These are phyloP conservation scores for Emiliania huxleyi DNA, from an alignment of 78 protist genomes.

Conservation along the genomic window DNA sequence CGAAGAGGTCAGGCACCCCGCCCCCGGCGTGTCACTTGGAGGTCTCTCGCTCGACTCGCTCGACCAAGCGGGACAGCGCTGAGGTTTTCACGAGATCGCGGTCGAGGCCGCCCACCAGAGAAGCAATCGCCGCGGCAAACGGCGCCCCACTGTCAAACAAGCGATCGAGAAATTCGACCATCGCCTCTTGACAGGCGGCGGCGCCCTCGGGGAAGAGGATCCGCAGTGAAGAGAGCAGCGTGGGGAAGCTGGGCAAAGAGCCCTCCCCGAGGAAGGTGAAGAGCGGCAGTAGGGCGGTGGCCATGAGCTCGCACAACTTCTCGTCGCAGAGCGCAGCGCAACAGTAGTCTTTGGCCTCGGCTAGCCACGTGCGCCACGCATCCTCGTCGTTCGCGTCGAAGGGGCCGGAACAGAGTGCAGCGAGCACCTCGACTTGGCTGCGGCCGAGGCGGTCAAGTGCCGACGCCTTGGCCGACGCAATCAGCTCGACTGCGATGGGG, in stretches of 20 bases:
- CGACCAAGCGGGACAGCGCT: too few species aligned
- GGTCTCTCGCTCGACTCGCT: too few species aligned
- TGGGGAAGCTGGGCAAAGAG: neutral
- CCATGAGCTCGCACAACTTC: neutral
- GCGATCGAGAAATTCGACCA: neutral
- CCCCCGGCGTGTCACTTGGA: too few species aligned
- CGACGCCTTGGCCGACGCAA: neutral
- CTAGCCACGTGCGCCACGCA: neutral
- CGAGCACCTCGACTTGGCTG: neutral
- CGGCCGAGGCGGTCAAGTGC: neutral
- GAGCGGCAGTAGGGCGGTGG: neutral
- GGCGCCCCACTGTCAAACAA: neutral
- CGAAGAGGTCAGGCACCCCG: too few species aligned
- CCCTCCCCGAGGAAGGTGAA: neutral
- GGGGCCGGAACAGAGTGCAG: neutral
- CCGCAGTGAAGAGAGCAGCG: slow-evolving; percentile 17
- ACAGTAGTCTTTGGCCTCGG: neutral
- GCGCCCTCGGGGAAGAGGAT: neutral
- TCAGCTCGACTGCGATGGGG: neutral
- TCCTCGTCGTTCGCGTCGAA: neutral
- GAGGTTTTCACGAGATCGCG: too few species aligned
- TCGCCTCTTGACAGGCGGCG: neutral
- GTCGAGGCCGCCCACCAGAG: too few species aligned
- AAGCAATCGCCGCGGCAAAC: neutral
- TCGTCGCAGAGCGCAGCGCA: neutral